Evolutionary conservation across 73 alveolate genomes (phyloP).

Genomic region (Uronychia binucleata): DNA sequence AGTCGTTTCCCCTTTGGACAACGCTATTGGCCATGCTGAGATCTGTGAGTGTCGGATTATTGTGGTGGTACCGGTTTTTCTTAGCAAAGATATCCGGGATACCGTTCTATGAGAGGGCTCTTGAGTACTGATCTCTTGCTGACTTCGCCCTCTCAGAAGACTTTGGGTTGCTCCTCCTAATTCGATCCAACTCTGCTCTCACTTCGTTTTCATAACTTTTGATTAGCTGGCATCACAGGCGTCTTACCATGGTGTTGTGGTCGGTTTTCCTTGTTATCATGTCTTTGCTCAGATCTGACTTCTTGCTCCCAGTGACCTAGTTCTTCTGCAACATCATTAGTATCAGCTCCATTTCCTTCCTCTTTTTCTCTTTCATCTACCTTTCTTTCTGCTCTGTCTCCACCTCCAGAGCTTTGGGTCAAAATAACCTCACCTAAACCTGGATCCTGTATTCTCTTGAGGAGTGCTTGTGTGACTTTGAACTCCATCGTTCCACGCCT

Average conservation of each 20-base stretch:
- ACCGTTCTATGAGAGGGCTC: not conserved
- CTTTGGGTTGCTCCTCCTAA: too few species aligned
- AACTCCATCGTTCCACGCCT: not conserved
- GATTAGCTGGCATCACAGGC: not conserved
- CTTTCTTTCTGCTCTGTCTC: not conserved
- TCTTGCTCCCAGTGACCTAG: not conserved
- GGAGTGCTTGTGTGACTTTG: not conserved
- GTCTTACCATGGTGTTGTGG: not conserved
- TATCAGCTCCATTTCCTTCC: not conserved
- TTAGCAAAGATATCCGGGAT: not conserved
- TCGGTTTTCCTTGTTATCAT: not conserved
- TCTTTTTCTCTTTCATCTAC: not conserved
- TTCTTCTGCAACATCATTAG: not conserved
- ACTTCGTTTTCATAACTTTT: not conserved
- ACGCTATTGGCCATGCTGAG: not conserved
- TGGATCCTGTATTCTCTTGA: not conserved
- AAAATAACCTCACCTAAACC: not conserved
- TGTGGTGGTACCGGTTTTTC: not conserved
- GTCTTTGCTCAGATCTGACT: not conserved
- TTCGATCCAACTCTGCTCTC: not conserved
- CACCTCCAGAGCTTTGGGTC: not conserved
- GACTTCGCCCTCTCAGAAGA: too few species aligned
- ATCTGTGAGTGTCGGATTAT: not conserved
- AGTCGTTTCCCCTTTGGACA: too few species aligned
- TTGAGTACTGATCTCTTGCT: not conserved